Base-by-base conservation (phyloP, 768 basidiomycete species). In the Boletales sp. region DNA sequence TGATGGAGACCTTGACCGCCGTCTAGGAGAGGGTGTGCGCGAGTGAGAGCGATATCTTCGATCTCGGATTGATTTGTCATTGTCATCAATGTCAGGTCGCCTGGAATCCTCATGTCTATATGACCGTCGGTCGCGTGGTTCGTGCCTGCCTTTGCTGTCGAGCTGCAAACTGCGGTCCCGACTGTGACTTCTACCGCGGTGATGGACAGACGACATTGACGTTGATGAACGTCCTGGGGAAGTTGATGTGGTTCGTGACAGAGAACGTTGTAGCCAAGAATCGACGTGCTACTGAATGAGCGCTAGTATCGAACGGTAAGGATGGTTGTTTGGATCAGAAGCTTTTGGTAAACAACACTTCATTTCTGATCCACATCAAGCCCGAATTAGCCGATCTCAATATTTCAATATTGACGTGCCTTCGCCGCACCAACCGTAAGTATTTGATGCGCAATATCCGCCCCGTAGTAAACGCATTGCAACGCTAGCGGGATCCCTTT, bases 321-420 rank as follows among this genome's bases (percentile, higher is more conserved):
- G 36, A n/a, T 28, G 52, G 38, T 62, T 65, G 64, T 68, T 65
- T 65, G 64, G 61, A 58, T 48, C 54, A 25, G n/a, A 60, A 37
- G 66, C 48, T 34, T 53, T 61, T 56, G 57, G 50, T 37, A 65
- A 65, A 65, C 65, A 67, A 65, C 56, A 37, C 36, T 41, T 47
- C 42, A 38, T 46, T 18, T 48, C 14, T 32, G 44, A 63, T 49
- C 59, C 61, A 58, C 59, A 38, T 50, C 19, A 41, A 15, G 19
- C 1, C 60, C 61, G 61, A 63, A 36, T 11, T 49, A 62, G 38
- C 59, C 60, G 55, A 53, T 54, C 48, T 55, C 49, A 35, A 46
- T 38, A 48, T 48, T 40, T 48, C 46, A 48, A 40, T 40, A 40
- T 41, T 41, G 40, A 55, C 42, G 50, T 41, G 37, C 48, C 28